Percentiles rank a stretch among this genome's conserved stretches.
phyloP scores from a whole-genome alignment of 78 protist genomes.

The Pelomyxa schiedti region DNA sequence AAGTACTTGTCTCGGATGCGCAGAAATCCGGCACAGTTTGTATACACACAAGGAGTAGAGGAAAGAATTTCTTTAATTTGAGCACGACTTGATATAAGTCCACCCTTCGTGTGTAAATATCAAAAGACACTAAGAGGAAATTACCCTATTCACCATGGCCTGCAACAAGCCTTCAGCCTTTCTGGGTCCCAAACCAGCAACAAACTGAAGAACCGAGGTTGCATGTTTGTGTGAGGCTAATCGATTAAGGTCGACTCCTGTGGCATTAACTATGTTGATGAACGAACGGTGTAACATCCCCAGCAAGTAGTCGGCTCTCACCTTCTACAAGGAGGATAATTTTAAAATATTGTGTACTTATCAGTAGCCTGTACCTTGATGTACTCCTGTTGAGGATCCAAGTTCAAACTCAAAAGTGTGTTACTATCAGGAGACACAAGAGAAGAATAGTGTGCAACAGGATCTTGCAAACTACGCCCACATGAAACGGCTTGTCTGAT shows the following conservation, averaged over 20 bases:
- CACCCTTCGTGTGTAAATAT: too few species aligned
- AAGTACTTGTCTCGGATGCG: background rate
- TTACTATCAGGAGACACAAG: too few species aligned
- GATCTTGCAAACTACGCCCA: background rate
- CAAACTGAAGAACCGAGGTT: background rate
- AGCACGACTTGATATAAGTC: too few species aligned
- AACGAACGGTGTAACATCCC: background rate
- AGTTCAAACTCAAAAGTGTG: too few species aligned
- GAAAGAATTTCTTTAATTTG: too few species aligned
- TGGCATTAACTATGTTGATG: background rate
- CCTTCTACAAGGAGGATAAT: background rate
- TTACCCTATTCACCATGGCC: background rate
- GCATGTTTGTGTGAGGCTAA: background rate
- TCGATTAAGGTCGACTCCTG: background rate
- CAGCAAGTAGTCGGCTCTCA: background rate
- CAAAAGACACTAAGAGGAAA: too few species aligned
- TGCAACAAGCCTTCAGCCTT: background rate
- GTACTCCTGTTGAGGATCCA: too few species aligned
- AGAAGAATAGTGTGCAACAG: too few species aligned
- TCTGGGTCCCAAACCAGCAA: constrained; percentile 16
- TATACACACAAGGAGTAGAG: background rate
- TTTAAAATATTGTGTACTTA: too few species aligned
- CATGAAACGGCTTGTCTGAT: background rate
- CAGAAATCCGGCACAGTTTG: background rate
- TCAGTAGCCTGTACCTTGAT: too few species aligned